phyloP scores from a whole-genome alignment of 176 grass and related monocot genomes.

The Melocanna baccifera region DNA sequence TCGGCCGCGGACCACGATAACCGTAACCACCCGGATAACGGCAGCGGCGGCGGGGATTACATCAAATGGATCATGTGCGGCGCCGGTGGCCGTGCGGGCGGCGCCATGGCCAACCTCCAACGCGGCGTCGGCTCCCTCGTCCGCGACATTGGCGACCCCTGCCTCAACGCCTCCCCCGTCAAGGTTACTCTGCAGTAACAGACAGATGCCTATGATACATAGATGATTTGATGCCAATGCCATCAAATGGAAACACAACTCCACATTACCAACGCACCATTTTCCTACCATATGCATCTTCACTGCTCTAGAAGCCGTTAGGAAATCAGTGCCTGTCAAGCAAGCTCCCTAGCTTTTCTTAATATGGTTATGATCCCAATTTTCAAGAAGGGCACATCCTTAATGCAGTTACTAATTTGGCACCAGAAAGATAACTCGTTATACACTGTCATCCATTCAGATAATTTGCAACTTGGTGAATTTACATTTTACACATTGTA shows the following conservation, averaged over 20 bases:
- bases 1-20: not conserved
- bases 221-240: not conserved
- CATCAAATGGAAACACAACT: not conserved
- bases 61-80: constrained; percentile 82
- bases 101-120: constrained; percentile 73
- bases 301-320: not conserved
- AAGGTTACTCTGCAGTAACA: constrained; percentile 38
- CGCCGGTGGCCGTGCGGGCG: constrained; percentile 21
- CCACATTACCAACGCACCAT: not conserved
- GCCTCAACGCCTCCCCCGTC: constrained; percentile 68
- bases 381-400: not conserved
- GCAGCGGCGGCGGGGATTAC: constrained; percentile 61
- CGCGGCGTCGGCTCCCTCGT: constrained; percentile 75
- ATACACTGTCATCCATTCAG: not conserved
- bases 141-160: constrained; percentile 75
- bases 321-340: not conserved
- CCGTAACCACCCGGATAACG: not conserved
- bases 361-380: not conserved
- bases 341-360: not conserved
- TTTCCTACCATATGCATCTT: too few species aligned
- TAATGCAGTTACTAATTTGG: not conserved
- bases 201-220: not conserved
- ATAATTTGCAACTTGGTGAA: not conserved
- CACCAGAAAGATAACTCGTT: not conserved
- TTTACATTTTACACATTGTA: not conserved